Evolutionary conservation across 176 grass and related monocot species (phyloP), one percentile per base, ranked within the genome.

Genomic region (Miscanthus lutarioriparius): DNA sequence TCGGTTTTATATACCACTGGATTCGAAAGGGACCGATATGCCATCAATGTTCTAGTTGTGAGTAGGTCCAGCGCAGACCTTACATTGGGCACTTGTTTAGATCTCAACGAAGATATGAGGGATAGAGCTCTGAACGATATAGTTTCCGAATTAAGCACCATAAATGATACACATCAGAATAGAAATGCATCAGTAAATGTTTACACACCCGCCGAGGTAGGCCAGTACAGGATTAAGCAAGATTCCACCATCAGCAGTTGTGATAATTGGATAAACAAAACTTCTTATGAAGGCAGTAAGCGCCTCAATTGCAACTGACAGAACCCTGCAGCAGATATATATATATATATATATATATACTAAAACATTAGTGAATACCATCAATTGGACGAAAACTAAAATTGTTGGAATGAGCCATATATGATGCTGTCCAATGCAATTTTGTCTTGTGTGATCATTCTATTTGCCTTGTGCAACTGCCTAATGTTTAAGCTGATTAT

Each of bases 211-310:
- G 85, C 87, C 87, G 39, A 98, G 93, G 85, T 95, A 98, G 43
- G 96, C 93, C 75, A 98, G 89, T 59, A 95, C 93, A 67, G 96
- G 96, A 79, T 98, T 94, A 83, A 98, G 93, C 35, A 98, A 82
- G 80, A 95, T 95, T 83, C 91, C 94, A 86, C 88, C 75, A 88
- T 93, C 89, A 67, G 68, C 47, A 87, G 87, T 80, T 64, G 85
- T 33, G 26, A 86, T 80, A 47, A 80, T 72, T 77, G 93, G 87
- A 88, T 75, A 95, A 85, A 92, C 84, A 49, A 98, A 98, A 77
- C 87, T 98, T 84, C 86, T 91, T 90, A 95, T 95, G 70, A 98
- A 98, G 58, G 92, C 93, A 87, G 91, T 93, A 87, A 98, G 96
- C 15, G 96, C 93, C 81, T 98, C 96, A 26, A 95, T 87, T 90